Conservation (phyloP, 176 grass and related monocot genomes). For the Zea luxurians region DNA sequence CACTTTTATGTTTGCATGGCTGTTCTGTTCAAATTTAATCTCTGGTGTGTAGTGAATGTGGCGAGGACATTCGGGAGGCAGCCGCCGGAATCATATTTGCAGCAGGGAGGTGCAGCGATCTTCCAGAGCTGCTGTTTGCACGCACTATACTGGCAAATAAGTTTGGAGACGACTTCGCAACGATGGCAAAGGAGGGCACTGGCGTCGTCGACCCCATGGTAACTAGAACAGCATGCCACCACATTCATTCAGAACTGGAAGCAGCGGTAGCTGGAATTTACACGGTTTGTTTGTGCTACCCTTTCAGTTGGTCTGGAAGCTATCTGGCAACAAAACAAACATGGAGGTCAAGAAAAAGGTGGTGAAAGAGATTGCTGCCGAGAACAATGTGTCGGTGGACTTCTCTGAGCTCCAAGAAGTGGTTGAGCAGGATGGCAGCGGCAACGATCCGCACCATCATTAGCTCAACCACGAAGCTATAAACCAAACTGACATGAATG, state of each 20-base stretch:
- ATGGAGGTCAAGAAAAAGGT: slow-evolving; percentile 49
- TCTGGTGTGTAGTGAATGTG: slow-evolving; percentile 36
- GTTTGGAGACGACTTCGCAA: slow-evolving; percentile 41
- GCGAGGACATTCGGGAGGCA: slow-evolving; percentile 37
- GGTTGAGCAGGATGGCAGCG: neutral
- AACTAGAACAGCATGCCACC: neutral
- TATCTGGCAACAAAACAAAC: slow-evolving; percentile 29
- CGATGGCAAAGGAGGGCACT: slow-evolving; percentile 25
- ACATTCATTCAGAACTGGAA: neutral
- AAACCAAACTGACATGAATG: neutral
- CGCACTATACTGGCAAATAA: slow-evolving; percentile 45
- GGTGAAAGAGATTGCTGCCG: slow-evolving; percentile 31
- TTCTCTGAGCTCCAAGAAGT: slow-evolving; percentile 23
- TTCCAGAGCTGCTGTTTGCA: slow-evolving; percentile 43
- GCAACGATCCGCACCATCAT: neutral
- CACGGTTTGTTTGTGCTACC: neutral
- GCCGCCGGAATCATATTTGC: slow-evolving; percentile 44
- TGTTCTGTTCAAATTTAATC: neutral
- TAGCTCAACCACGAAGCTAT: no score
- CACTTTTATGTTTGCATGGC: neutral
- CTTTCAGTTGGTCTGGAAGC: slow-evolving; percentile 51
- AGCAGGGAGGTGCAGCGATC: slow-evolving; percentile 37
- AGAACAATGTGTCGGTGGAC: slow-evolving; percentile 41
- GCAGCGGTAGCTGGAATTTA: neutral
- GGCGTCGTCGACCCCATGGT: slow-evolving; percentile 36